These are phyloP conservation scores for Trichosporon coremiiforme DNA, from an alignment of 1,284 basidiomycete species.

Conservation along the genomic window DNA sequence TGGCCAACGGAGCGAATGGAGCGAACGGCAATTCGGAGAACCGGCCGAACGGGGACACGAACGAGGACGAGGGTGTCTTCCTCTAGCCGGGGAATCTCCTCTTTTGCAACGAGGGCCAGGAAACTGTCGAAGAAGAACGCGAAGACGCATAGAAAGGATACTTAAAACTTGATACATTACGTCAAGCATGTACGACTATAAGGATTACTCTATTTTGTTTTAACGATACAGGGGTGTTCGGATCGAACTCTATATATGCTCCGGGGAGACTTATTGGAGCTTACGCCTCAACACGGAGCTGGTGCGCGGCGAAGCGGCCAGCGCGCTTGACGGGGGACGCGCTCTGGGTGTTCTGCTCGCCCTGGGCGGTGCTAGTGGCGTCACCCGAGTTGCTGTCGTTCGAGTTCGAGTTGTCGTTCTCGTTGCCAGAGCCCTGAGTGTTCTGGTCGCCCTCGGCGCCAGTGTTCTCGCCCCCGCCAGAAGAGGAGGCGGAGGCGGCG, in stretches of 20 bases:
- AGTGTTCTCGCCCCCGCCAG: neutral
- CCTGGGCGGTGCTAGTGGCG: neutral
- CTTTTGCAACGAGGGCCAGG: neutral
- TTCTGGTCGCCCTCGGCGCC: neutral
- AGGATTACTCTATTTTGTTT: neutral
- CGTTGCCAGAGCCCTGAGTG: neutral
- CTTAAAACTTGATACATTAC: constrained; percentile 19
- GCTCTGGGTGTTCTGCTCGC: neutral
- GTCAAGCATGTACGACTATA: constrained; percentile 19
- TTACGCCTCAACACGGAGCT: neutral
- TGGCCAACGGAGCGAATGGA: neutral
- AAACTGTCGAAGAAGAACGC: neutral
- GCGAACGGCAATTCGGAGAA: neutral
- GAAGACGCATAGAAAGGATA: neutral
- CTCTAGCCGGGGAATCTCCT: neutral
- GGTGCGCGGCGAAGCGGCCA: constrained; percentile 4
- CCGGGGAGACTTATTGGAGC: no score
- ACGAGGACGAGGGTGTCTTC: constrained; percentile 17
- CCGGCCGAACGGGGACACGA: neutral
- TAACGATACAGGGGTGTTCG: constrained; percentile 8
- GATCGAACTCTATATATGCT: neutral
- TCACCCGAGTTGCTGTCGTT: neutral
- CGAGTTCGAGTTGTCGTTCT: neutral
- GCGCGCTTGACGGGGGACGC: neutral
- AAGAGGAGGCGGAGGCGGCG: neutral